A percentile compares a stretch with the other conserved stretches of the same genome.
Evolutionary conservation across 2,329 filamentous ascomycete genomes (phyloP).

Genomic region (Uncinocarpus reesii): DNA sequence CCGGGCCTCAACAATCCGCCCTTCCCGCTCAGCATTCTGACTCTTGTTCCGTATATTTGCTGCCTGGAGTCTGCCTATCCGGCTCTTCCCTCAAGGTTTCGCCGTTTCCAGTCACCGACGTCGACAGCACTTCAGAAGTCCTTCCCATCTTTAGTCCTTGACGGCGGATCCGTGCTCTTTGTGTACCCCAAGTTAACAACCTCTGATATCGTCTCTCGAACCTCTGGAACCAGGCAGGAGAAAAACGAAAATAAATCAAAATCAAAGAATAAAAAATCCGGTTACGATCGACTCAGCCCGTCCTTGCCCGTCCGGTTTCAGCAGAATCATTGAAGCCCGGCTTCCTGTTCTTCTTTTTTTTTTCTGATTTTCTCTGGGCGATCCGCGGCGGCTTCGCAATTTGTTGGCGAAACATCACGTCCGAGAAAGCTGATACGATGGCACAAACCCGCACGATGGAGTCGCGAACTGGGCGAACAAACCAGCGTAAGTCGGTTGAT

Average conservation of each 20-base stretch:
- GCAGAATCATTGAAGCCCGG: background rate
- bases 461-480: slow-evolving; percentile 39
- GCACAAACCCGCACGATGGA: slow-evolving; percentile 38
- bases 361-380: background rate
- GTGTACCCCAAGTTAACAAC: background rate
- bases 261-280: background rate
- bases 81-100: background rate
- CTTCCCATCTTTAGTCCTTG: background rate
- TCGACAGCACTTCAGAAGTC: background rate
- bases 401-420: background rate
- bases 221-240: background rate
- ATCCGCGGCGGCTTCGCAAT: background rate
- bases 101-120: background rate
- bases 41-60: background rate
- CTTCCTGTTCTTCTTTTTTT: background rate
- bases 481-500: slow-evolving; percentile 38
- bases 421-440: slow-evolving; percentile 23
- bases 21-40: no score
- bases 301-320: background rate
- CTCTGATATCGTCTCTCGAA: background rate
- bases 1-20: background rate
- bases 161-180: background rate
- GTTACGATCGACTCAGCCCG: background rate
- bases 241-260: no score
- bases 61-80: background rate